These are phyloP conservation scores for Kodamaea sagamina DNA, from an alignment of 805 yeast species.

Conservation along the genomic window DNA sequence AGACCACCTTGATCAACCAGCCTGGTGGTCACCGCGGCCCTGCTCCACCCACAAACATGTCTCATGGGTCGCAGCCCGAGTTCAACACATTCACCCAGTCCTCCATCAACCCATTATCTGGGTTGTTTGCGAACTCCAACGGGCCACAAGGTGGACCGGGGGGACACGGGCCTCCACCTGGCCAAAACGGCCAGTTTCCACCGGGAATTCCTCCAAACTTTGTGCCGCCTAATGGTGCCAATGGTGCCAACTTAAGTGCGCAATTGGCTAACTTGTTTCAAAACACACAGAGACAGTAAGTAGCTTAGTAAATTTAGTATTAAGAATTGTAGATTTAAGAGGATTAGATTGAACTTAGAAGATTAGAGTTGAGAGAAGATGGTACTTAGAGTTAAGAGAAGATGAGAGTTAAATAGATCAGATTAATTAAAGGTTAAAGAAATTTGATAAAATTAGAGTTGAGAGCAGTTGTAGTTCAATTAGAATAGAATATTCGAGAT, in stretches of 20 bases:
- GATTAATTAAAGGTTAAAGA: no score
- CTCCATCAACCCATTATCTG: constrained; percentile 48
- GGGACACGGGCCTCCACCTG: constrained; percentile 9
- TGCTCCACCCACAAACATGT: constrained; percentile 20
- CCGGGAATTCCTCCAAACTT: constrained; percentile 11
- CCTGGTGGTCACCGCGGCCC: constrained; percentile 13
- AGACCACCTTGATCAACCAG: constrained; percentile 32
- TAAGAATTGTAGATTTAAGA: no score
- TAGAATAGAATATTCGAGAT: no score
- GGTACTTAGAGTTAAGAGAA: no score
- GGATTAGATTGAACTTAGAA: no score
- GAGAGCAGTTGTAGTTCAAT: no score
- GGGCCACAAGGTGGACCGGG: constrained; percentile 11
- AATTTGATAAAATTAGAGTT: no score
- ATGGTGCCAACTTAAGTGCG: constrained; percentile 37
- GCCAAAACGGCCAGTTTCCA: constrained; percentile 11
- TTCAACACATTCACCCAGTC: constrained; percentile 36
- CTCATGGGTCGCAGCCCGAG: constrained; percentile 41
- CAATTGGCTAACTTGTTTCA: constrained; percentile 42
- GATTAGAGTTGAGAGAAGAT: no score
- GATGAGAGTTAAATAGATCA: no score
- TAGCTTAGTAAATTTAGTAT: not conserved
- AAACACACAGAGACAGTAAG: constrained; percentile 15
- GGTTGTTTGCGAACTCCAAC: constrained; percentile 38
- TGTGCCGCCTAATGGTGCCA: constrained; percentile 14